A percentile compares a stretch with the other conserved stretches of the same genome.
These are phyloP conservation scores for Leishmania mexicana DNA, from an alignment of 208 protist genomes.

Conservation along the genomic window DNA sequence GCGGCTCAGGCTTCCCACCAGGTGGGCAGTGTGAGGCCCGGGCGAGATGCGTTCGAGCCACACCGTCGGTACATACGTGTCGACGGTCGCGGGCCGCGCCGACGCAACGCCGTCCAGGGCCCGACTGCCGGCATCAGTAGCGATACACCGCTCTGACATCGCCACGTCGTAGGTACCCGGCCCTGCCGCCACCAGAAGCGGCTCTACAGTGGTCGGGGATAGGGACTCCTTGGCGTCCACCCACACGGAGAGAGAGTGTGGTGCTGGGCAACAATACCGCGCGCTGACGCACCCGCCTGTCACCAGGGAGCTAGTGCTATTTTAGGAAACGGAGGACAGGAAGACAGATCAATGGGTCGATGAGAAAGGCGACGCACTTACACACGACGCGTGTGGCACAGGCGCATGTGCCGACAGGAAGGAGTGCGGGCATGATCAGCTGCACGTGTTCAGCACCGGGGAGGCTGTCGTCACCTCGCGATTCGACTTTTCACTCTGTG, in stretches of 20 bases:
- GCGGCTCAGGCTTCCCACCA: too few species aligned
- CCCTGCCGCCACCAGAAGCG: background rate
- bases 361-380: background rate
- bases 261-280: background rate
- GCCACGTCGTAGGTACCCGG: too few species aligned
- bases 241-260: background rate
- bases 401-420: too few species aligned
- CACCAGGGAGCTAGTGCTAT: too few species aligned
- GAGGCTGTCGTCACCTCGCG: background rate
- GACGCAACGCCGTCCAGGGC: background rate
- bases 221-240: background rate
- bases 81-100: background rate
- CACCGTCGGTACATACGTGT: background rate
- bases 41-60: background rate
- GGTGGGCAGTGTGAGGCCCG: background rate
- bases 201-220: background rate
- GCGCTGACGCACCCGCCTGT: background rate
- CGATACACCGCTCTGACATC: too few species aligned
- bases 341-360: background rate
- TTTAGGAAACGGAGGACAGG: too few species aligned
- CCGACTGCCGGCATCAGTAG: background rate
- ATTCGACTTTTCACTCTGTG: background rate
- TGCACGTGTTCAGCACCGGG: too few species aligned
- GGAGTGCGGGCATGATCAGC: too few species aligned
- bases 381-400: background rate